These are phyloP conservation scores for Candida nonsorbophila DNA, from an alignment of 805 yeast genomes.

Conservation along the genomic window DNA sequence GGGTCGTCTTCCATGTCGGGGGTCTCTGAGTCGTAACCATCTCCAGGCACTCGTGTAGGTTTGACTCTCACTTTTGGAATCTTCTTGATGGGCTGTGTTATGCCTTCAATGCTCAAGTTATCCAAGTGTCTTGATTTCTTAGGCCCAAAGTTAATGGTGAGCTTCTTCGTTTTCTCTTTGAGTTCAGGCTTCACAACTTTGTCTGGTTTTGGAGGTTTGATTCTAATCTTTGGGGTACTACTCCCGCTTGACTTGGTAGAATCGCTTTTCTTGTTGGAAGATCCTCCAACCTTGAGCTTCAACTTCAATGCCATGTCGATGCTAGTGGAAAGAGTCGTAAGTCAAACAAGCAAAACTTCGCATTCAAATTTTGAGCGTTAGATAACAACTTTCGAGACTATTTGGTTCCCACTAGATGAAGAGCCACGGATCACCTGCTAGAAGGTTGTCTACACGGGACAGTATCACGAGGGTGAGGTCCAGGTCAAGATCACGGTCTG, in stretches of 20 bases:
- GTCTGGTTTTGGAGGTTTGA: conserved; percentile 14
- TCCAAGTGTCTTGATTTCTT: conserved; percentile 5
- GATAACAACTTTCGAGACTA: no score
- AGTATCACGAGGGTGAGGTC: conserved; percentile 2
- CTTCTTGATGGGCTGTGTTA: conserved; percentile 6
- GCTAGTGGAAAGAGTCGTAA: neutral
- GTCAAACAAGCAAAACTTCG: neutral
- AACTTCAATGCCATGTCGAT: conserved; percentile 14
- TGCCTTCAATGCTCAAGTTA: conserved; percentile 3
- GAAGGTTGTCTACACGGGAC: no score
- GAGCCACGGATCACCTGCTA: no score
- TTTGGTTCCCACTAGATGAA: no score
- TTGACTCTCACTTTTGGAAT: conserved; percentile 48
- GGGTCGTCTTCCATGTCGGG: conserved; percentile 97
- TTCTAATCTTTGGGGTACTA: conserved; percentile 10
- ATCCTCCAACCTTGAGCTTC: conserved; percentile 13
- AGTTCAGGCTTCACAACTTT: conserved; percentile 6
- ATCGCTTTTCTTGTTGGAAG: conserved; percentile 1
- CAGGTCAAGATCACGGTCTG: conserved; percentile 1
- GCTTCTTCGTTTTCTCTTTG: conserved; percentile 19
- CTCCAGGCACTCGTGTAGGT: conserved; percentile 75
- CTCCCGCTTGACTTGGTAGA: neutral
- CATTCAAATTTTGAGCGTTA: no score
- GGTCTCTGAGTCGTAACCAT: conserved; percentile 95
- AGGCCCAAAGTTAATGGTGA: conserved; percentile 13